Conservation (phyloP, 169 alveolate species). For the Perkinsus olseni region DNA sequence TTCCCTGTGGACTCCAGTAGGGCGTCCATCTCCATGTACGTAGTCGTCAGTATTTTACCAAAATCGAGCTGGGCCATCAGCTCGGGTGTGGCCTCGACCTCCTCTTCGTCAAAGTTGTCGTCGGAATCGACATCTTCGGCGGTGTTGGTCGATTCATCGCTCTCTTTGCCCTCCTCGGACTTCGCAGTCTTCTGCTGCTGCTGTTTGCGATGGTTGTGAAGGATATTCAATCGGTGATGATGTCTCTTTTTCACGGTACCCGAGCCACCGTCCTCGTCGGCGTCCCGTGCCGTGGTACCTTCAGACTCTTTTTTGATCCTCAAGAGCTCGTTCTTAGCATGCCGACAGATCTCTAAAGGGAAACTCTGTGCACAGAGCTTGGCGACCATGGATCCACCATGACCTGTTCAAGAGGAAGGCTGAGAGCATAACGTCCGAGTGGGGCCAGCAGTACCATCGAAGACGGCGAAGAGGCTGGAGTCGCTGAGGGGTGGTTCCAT, state of each 20-base stretch:
- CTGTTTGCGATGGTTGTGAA: not conserved
- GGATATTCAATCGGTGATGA: not conserved
- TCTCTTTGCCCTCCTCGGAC: not conserved
- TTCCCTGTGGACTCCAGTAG: not conserved
- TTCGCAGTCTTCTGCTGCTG: not conserved
- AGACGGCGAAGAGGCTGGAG: not conserved
- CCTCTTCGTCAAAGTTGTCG: not conserved
- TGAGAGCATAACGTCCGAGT: not conserved
- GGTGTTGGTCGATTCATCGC: too few species aligned
- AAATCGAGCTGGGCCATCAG: not conserved
- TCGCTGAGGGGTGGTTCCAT: not conserved
- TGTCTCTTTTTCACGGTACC: not conserved
- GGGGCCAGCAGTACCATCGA: not conserved
- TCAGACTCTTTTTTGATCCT: not conserved
- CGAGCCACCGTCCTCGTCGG: not conserved
- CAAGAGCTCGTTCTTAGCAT: not conserved
- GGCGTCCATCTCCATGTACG: not conserved
- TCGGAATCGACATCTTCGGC: not conserved
- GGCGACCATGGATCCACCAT: not conserved
- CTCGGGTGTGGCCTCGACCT: not conserved
- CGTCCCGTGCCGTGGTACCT: not conserved
- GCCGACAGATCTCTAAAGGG: not conserved
- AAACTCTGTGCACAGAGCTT: not conserved
- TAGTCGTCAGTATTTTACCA: not conserved
- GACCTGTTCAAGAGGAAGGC: not conserved